phyloP scores from a whole-genome alignment of 2,329 filamentous ascomycete genomes.

The Truncatella angustata region DNA sequence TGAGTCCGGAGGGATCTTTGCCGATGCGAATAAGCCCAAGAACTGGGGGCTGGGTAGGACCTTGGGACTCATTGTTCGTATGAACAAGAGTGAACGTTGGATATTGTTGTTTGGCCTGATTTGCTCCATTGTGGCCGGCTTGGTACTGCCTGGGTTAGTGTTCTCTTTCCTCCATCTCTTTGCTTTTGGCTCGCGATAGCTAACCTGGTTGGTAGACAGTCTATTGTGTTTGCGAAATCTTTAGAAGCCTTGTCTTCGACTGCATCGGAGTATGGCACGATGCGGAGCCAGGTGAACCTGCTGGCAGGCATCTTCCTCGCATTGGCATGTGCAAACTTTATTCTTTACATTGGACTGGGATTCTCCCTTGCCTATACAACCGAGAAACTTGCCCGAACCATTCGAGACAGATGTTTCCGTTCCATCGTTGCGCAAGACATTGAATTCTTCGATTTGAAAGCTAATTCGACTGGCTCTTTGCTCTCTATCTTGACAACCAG shows the following conservation, averaged over 20 bases:
- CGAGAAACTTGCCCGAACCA: neutral
- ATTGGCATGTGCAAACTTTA: constrained; percentile 4
- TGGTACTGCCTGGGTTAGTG: constrained; percentile 11
- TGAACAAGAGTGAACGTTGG: constrained; percentile 27
- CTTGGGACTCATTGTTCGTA: constrained; percentile 12
- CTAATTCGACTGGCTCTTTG: constrained; percentile 54
- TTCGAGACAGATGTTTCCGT: constrained; percentile 32
- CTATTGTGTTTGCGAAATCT: constrained; percentile 11
- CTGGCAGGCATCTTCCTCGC: constrained; percentile 9
- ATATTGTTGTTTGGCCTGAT: constrained; percentile 7
- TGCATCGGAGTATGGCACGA: constrained; percentile 15
- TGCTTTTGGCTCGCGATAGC: neutral
- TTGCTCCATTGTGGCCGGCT: constrained; percentile 12
- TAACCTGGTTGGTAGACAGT: constrained; percentile 2
- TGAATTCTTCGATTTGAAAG: constrained; percentile 55
- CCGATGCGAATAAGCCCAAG: constrained; percentile 19
- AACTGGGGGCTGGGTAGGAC: constrained; percentile 13
- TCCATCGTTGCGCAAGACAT: constrained; percentile 51
- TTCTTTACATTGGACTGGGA: constrained; percentile 9
- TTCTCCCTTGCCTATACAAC: constrained; percentile 6
- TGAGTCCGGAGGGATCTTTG: no score
- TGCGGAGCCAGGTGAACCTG: constrained; percentile 13
- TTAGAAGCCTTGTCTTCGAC: constrained; percentile 13
- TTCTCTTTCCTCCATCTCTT: neutral
- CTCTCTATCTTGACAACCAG: constrained; percentile 48